Conservation (phyloP, 495 filamentous ascomycete genomes). For the Ramalina intermedia region DNA sequence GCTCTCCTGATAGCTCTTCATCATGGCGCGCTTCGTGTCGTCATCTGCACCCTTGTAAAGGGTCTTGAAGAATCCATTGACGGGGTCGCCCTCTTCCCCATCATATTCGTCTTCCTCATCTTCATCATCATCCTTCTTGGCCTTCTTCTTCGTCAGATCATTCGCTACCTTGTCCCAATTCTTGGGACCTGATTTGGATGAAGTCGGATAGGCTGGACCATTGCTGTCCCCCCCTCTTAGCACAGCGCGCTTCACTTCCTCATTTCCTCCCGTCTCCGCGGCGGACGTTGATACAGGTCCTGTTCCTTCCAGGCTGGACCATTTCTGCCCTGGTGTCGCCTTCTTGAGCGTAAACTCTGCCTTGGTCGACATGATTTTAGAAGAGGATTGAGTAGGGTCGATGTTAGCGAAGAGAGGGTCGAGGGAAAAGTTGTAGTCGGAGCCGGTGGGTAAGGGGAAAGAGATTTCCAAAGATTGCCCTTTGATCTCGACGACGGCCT, state of each 20-base stretch:
- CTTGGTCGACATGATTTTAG: constrained; percentile 60
- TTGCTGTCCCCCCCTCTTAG: constrained; percentile 8
- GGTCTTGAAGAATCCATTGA: constrained; percentile 81
- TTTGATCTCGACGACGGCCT: constrained; percentile 41
- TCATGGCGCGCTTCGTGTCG: constrained; percentile 83
- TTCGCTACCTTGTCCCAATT: constrained; percentile 77
- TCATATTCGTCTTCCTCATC: constrained; percentile 36
- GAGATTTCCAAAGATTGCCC: constrained; percentile 44
- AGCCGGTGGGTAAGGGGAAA: constrained; percentile 45
- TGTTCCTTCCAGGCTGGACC: constrained; percentile 51
- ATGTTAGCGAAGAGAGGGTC: constrained; percentile 58
- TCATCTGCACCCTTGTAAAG: constrained; percentile 66
- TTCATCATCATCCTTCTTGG: constrained; percentile 17
- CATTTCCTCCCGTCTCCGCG: constrained; percentile 16
- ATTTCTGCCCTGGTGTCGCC: constrained; percentile 51
- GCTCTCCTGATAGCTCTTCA: constrained; percentile 92
- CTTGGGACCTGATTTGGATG: constrained; percentile 69
- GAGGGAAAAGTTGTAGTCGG: constrained; percentile 52
- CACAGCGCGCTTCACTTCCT: constrained; percentile 9
- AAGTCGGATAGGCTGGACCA: constrained; percentile 70
- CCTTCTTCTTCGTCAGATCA: constrained; percentile 36
- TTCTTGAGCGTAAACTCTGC: constrained; percentile 73
- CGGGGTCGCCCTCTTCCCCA: constrained; percentile 53
- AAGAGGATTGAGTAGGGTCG: constrained; percentile 41
- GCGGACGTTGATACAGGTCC: constrained; percentile 20